Evolutionary conservation across 1,284 basidiomycete genomes (phyloP), one percentile per base, ranked within the genome.

Genomic region (Ustilago sp.): DNA sequence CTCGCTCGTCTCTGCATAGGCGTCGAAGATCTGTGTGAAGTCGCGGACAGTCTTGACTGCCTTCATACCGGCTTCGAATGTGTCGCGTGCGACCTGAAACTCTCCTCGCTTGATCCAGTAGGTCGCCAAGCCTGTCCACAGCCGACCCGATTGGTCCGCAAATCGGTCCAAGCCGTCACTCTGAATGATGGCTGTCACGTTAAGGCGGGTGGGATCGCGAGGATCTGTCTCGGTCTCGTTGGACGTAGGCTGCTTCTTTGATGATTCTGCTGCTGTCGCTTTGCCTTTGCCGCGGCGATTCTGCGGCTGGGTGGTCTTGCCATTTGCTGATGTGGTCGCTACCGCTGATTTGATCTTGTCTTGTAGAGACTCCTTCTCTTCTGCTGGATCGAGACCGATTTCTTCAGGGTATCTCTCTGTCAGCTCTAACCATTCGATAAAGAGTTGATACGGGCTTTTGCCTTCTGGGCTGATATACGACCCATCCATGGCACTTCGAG

Each of bases 81-180:
- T 94, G 63, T 89, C 89, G 81, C 90, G 92, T 8, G 93, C 94
- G 64, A 92, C 90, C 63, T 95, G 95, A 82, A 99, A 95, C 85
- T 98, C 96, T 74, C 91, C 94, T 2, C 94, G 91, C 87, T 98
- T 97, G 88, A 97, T 95, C 95, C 95, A 99, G 86, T 97, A 99
- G 0, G 96, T 98, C 3, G 96, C 96, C 41, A 99, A 87, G 0
- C 96, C 96, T 4, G 94, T 94, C 95, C 95, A 99, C 13, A 99
- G 88, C 39, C 94, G 90, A 11, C 97, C 97, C 1, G 95, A 94
- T 87, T 99, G 96, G 86, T 99, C 97, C 83, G 94, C 94, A 87
- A 97, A 99, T 15, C 94, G 88, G 4, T 89, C 89, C 39, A 99
- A 88, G 8, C 96, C 97, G 79, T 98, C 94, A 59, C 91, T 90